Evolutionary conservation across 192 early-diverging fungal genomes (phyloP).

Genomic region (Backusella parvicylindrica): DNA sequence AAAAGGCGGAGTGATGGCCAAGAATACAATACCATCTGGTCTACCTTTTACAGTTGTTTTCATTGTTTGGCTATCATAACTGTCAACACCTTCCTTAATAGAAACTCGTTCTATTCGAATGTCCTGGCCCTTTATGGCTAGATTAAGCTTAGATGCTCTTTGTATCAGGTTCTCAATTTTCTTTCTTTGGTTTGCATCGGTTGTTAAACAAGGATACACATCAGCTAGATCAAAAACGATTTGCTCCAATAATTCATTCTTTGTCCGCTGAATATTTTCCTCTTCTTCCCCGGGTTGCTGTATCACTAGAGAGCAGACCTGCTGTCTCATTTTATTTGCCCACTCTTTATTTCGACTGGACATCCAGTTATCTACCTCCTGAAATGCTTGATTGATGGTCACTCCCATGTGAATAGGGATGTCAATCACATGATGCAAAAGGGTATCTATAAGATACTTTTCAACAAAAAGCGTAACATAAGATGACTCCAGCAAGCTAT

Average conservation of each 20-base stretch:
- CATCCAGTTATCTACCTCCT: conserved; percentile 26
- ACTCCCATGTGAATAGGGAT: conserved; percentile 25
- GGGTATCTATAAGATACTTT: conserved; percentile 16
- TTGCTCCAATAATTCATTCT: neutral
- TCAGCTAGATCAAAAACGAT: neutral
- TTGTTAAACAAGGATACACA: neutral
- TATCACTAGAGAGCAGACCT: conserved; percentile 16
- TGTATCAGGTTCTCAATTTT: conserved; percentile 49
- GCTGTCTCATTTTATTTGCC: conserved; percentile 21
- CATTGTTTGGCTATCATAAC: conserved; percentile 17
- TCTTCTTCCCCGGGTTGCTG: conserved; percentile 15
- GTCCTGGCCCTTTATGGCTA: conserved; percentile 67
- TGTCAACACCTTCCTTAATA: conserved; percentile 15
- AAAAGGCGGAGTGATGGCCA: conserved; percentile 27
- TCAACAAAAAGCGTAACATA: conserved; percentile 26
- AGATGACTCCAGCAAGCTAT: neutral
- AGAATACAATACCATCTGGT: conserved; percentile 14
- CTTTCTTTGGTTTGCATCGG: neutral
- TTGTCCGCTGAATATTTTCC: neutral
- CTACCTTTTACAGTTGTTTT: conserved; percentile 21
- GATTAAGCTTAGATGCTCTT: conserved; percentile 60
- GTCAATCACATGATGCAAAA: conserved; percentile 13
- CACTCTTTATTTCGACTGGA: conserved; percentile 11
- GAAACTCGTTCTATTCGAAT: conserved; percentile 45
- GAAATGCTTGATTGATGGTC: conserved; percentile 18